A percentile compares a stretch with the other conserved stretches of the same genome.
phyloP scores from a whole-genome alignment of 2,329 filamentous ascomycete genomes.

The Metarhizium rileyi region DNA sequence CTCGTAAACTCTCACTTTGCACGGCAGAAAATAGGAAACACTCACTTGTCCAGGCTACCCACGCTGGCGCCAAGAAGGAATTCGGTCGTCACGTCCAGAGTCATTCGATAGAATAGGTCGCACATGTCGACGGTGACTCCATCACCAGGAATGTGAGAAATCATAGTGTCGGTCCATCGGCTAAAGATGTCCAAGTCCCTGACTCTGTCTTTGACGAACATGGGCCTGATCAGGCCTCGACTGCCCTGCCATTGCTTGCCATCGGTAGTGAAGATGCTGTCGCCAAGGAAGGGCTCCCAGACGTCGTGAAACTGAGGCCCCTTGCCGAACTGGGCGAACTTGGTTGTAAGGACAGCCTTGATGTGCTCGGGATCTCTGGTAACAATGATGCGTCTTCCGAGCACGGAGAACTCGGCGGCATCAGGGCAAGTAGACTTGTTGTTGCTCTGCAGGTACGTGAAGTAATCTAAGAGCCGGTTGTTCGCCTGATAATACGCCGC shows the following conservation, averaged over 20 bases:
- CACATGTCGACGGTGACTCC: constrained; percentile 57
- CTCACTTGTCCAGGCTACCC: constrained; percentile 28
- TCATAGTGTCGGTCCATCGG: constrained; percentile 9
- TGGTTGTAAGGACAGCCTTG: constrained; percentile 79
- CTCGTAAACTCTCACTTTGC: no score
- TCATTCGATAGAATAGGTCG: constrained; percentile 72
- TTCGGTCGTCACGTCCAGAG: constrained; percentile 76
- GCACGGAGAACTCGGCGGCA: no score
- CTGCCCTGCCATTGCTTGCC: constrained; percentile 68
- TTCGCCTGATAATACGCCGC: not conserved
- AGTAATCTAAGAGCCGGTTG: constrained; percentile 2
- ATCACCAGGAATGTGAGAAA: constrained; percentile 19
- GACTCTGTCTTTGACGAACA: constrained; percentile 77
- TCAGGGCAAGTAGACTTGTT: not conserved
- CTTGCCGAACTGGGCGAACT: constrained; percentile 79
- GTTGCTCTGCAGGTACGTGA: not conserved
- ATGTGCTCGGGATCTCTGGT: constrained; percentile 83
- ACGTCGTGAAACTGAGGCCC: constrained; percentile 62
- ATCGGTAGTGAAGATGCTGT: constrained; percentile 73
- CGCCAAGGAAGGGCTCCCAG: constrained; percentile 71
- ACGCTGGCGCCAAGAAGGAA: constrained; percentile 59
- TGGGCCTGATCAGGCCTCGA: constrained; percentile 69
- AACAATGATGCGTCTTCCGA: constrained; percentile 59
- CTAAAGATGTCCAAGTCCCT: constrained; percentile 77
- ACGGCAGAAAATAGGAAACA: no score